Base-by-base conservation (phyloP, 345 rosid species). In the Salix purpurea region DNA sequence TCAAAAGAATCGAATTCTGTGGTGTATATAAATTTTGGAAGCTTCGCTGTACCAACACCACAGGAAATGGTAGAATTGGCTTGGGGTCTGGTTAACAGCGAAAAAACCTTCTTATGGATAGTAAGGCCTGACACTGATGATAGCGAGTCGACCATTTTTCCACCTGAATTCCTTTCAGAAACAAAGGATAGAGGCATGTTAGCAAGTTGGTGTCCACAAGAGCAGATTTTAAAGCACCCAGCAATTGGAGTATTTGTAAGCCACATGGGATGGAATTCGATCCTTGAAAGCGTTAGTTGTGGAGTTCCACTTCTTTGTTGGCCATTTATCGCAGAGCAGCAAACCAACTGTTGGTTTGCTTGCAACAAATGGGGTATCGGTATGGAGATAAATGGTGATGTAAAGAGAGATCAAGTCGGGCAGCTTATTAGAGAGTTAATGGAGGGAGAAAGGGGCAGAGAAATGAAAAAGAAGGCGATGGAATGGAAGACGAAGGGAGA, bases 211-310 rank as follows among this genome's bases (percentile, higher is more conserved):
- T 28, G 76, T 62, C 58, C 28, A 2, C 76, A 74, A 19, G 76
- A 74, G 13, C 3, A 64, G 15, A 16, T 74, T 8, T 34, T 74
- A 23, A 64, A 74, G 9, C 70, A 64, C 16, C 69, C 69, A 10
- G 46, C 76, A 19, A 24, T 42, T 0, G 69, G 76, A 28, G 61
- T 40, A 4, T 64, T 64, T 13, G 34, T 62, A 42, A 61, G 68
- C 14, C 69, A 74, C 5, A 74, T 40, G 58, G 76, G 60, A 7
- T 73, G 76, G 76, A 62, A 44, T 26, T 74, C 60, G 5, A 74
- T 40, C 6, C 12, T 74, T 11, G 76, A 64, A 28, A 74, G 61
- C 15, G 42, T 62, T 19, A 9, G 13, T 1, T 7, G 6, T 9
- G 30, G 69, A 9, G 76, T 64, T 32, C 21, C 61, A 11, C 4